Percentiles rank a stretch among this genome's conserved stretches.
Evolutionary conservation across 225 moss, liverwort and hornwort genomes (phyloP).

Genomic region (Physcomitrellopsis africana): DNA sequence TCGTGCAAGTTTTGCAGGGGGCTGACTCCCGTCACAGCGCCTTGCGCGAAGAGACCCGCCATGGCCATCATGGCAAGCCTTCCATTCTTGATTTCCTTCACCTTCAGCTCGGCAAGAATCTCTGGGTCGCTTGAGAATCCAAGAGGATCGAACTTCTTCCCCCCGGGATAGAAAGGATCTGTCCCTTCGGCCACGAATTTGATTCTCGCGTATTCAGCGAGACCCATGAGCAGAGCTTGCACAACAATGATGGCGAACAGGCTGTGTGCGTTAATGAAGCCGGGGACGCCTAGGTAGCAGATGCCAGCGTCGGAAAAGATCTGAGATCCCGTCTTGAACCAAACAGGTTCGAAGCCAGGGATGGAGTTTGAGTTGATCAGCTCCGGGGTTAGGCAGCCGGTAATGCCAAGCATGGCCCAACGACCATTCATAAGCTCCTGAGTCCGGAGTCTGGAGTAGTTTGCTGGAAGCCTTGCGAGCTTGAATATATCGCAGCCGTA

Average conservation of each 20-base stretch:
- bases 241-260: constrained; percentile 30
- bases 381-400: constrained; percentile 48
- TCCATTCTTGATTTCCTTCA: constrained; percentile 63
- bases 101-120: constrained; percentile 51
- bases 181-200: constrained; percentile 23
- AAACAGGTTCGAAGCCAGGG: constrained; percentile 39
- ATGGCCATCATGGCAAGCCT: constrained; percentile 61
- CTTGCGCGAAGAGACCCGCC: constrained; percentile 59
- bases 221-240: constrained; percentile 44
- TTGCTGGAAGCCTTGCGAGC: constrained; percentile 37
- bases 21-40: constrained; percentile 35
- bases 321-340: constrained; percentile 47
- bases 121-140: constrained; percentile 49
- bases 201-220: constrained; percentile 39
- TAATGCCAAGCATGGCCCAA: constrained; percentile 63
- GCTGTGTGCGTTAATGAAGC: constrained; percentile 49
- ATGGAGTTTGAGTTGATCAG: constrained; percentile 26
- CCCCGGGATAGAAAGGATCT: constrained; percentile 54
- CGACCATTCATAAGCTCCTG: constrained; percentile 56
- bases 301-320: constrained; percentile 54
- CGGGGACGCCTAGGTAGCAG: constrained; percentile 45
- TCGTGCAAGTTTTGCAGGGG: constrained; percentile 57
- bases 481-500: constrained; percentile 57
- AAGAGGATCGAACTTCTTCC: constrained; percentile 53
- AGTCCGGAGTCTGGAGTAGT: constrained; percentile 31